Percentiles rank a stretch among this genome's conserved stretches.
phyloP scores from a whole-genome alignment of 768 basidiomycete species.

The Trametes sanguinea region DNA sequence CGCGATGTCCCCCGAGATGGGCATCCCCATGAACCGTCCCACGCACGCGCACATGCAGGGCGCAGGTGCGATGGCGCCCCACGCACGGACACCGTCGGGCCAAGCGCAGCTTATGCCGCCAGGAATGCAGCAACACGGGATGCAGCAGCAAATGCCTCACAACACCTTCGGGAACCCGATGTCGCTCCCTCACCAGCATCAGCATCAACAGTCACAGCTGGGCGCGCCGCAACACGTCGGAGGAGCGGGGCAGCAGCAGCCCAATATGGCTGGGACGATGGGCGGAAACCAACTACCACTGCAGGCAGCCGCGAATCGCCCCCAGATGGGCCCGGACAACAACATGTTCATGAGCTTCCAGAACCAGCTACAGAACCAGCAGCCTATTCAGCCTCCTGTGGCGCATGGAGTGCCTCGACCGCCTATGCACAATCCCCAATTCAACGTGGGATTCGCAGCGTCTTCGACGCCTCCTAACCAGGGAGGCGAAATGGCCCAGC shows the following conservation, averaged over 20 bases:
- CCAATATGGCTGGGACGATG: conserved; percentile 20
- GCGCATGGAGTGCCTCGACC: conserved; percentile 30
- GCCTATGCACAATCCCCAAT: conserved; percentile 31
- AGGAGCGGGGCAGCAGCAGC: conserved; percentile 40
- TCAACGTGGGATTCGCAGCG: conserved; percentile 40
- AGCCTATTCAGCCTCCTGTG: conserved; percentile 36
- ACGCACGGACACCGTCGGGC: conserved; percentile 46
- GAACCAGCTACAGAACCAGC: conserved; percentile 37
- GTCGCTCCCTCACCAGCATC: conserved; percentile 42
- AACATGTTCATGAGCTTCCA: conserved; percentile 48
- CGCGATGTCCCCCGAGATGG: conserved; percentile 47
- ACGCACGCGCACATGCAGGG: conserved; percentile 28
- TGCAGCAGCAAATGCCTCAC: conserved; percentile 32
- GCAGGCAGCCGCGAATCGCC: conserved; percentile 43
- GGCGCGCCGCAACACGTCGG: conserved; percentile 47
- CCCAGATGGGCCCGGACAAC: conserved; percentile 50
- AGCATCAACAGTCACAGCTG: conserved; percentile 36
- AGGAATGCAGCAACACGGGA: conserved; percentile 38
- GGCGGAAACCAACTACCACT: conserved; percentile 28
- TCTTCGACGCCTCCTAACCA: conserved; percentile 49
- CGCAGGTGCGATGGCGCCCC: conserved; percentile 45
- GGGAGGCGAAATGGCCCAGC: conserved; percentile 46
- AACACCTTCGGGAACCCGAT: conserved; percentile 42
- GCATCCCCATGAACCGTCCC: conserved; percentile 40
- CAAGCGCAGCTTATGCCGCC: conserved; percentile 52